Percentiles rank a stretch among this genome's conserved stretches.
Conservation (phyloP, 441 rosid species). For the Cnidoscolus chayamansa region DNA sequence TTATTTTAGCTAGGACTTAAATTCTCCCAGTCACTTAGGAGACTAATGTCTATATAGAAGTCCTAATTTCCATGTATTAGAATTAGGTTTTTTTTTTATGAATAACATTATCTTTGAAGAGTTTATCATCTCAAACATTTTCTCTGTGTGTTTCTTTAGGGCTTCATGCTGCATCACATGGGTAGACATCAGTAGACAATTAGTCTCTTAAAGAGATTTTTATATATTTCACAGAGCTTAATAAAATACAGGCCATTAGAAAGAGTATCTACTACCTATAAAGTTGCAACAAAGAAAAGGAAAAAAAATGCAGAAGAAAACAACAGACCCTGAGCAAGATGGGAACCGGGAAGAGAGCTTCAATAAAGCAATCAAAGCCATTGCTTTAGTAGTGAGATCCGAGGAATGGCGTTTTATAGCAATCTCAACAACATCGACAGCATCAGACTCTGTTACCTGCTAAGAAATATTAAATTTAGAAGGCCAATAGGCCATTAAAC, state of each 20-base stretch:
- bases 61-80: too few relatives aligned
- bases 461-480: constrained; percentile 32
- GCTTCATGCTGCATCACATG: too few relatives aligned
- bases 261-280: not conserved
- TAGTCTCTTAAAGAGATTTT: not conserved
- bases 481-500: constrained; percentile 13
- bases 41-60: too few relatives aligned
- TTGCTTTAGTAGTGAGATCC: constrained; percentile 79
- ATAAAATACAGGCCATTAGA: not conserved
- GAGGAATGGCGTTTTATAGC: constrained; percentile 64
- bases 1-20: too few relatives aligned
- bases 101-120: too few relatives aligned
- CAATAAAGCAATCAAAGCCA: constrained; percentile 84
- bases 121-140: too few relatives aligned
- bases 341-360: constrained; percentile 96
- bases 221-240: constrained; percentile 1
- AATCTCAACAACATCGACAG: constrained; percentile 74
- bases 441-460: constrained; percentile 91
- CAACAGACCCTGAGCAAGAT: constrained; percentile 76
- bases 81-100: too few relatives aligned
- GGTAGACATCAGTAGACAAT: not conserved
- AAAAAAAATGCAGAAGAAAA: constrained; percentile 18
- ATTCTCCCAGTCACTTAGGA: too few relatives aligned
- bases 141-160: too few relatives aligned
- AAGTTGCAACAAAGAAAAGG: not conserved